Conservation (phyloP, 2,329 filamentous ascomycete species). For the Monilinia aucupariae region DNA sequence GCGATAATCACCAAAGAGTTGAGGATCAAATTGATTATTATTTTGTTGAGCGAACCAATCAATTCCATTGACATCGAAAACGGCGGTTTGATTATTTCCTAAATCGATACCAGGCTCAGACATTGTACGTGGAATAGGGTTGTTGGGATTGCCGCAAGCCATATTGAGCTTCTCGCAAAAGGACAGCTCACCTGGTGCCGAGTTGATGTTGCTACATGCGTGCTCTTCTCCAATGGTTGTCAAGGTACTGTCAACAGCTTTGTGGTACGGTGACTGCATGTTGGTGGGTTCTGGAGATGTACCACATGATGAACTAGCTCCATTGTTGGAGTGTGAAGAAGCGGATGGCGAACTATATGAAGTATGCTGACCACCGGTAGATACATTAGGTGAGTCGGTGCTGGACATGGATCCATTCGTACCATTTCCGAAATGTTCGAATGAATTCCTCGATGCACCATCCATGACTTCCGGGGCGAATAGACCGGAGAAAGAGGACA, state of each 20-base stretch:
- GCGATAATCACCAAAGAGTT: conserved; percentile 86
- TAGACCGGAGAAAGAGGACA: conserved; percentile 51
- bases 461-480: conserved; percentile 54
- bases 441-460: conserved; percentile 40
- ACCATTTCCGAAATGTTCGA: conserved; percentile 41
- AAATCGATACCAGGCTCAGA: conserved; percentile 29
- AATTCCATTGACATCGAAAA: conserved; percentile 50
- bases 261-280: conserved; percentile 63
- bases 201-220: conserved; percentile 38
- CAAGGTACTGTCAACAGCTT: conserved; percentile 54
- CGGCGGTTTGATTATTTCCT: conserved; percentile 31
- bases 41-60: conserved; percentile 78
- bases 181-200: conserved; percentile 43
- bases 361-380: conserved; percentile 41
- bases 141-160: conserved; percentile 49
- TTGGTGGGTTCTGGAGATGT: conserved; percentile 72
- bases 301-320: conserved; percentile 61
- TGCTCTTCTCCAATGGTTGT: conserved; percentile 64
- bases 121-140: conserved; percentile 46
- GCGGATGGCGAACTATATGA: conserved; percentile 61
- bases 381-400: conserved; percentile 30
- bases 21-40: conserved; percentile 80
- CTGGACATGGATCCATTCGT: conserved; percentile 43
- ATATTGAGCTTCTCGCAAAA: conserved; percentile 53
- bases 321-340: conserved; percentile 56